Evolutionary conservation across 805 yeast species (phyloP).

Genomic region (Myxozyma mucilagina): DNA sequence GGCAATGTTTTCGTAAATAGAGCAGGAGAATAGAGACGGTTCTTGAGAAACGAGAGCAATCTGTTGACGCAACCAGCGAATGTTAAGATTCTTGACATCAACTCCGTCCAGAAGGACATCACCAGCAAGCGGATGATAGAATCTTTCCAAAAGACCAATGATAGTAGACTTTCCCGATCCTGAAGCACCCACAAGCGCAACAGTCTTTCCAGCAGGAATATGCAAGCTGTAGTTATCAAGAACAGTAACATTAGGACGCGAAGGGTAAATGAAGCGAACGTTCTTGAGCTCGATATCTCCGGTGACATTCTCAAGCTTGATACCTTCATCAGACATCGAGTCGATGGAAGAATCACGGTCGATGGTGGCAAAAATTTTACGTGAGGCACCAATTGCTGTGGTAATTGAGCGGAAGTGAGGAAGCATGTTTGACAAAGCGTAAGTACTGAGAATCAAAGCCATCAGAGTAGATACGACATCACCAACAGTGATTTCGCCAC

Average conservation of each 20-base stretch:
- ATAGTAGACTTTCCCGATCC: conserved; percentile 50
- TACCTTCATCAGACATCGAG: conserved; percentile 34
- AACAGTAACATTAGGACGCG: conserved; percentile 39
- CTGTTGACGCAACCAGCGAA: conserved; percentile 53
- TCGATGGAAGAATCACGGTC: conserved; percentile 47
- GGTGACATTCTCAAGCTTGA: conserved; percentile 22
- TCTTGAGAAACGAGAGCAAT: conserved; percentile 67
- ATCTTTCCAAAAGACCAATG: conserved; percentile 57
- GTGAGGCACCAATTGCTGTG: conserved; percentile 45
- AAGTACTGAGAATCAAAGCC: conserved; percentile 40
- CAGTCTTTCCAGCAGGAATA: conserved; percentile 76
- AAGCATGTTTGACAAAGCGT: conserved; percentile 46
- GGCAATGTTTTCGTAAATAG: conserved; percentile 75
- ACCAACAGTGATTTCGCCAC: conserved; percentile 42
- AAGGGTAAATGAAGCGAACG: conserved; percentile 38
- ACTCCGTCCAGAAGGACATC: conserved; percentile 51
- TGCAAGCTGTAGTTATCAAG: conserved; percentile 34
- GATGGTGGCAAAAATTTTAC: conserved; percentile 45
- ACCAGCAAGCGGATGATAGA: conserved; percentile 58
- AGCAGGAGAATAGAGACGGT: conserved; percentile 64
- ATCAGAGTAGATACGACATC: conserved; percentile 40
- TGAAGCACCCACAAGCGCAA: conserved; percentile 90
- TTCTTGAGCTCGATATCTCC: conserved; percentile 45
- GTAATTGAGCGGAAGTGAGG: conserved; percentile 44
- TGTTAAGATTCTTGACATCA: conserved; percentile 52